Evolutionary conservation across 306 rosid genomes (phyloP).

Genomic region (Quercus bicolor): DNA sequence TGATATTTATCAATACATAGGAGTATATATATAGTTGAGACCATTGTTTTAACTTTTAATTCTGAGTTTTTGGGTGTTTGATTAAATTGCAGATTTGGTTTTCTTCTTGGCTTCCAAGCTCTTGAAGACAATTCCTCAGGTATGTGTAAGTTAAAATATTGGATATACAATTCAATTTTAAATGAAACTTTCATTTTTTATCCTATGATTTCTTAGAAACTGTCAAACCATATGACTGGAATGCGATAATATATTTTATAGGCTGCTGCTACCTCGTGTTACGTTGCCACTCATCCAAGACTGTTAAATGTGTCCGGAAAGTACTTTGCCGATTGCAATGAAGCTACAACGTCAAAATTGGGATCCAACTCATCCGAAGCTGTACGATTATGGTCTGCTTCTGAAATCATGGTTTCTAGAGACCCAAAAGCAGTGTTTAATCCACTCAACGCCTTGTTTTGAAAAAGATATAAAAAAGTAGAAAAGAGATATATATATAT

Average conservation of each 20-base stretch:
- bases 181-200: neutral
- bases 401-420: conserved; percentile 57
- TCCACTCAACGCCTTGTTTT: neutral
- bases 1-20: too few species aligned
- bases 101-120: conserved; percentile 84
- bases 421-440: neutral
- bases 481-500: neutral
- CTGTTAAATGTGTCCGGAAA: conserved; percentile 56
- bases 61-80: neutral
- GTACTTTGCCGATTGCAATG: conserved; percentile 84
- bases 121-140: conserved; percentile 91
- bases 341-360: conserved; percentile 59
- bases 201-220: neutral
- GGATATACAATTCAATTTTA: neutral
- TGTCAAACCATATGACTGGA: neutral
- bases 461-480: neutral
- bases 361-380: conserved; percentile 58
- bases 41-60: neutral
- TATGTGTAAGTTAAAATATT: conserved; percentile 2
- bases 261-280: conserved; percentile 98
- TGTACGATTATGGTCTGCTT: conserved; percentile 60
- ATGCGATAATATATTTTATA: neutral
- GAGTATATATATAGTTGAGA: neutral
- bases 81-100: conserved; percentile 55
- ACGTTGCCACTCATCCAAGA: conserved; percentile 70